Evolutionary conservation across 1,139 yeast species (phyloP).

Genomic region (Scheffersomyces segobiensis): DNA sequence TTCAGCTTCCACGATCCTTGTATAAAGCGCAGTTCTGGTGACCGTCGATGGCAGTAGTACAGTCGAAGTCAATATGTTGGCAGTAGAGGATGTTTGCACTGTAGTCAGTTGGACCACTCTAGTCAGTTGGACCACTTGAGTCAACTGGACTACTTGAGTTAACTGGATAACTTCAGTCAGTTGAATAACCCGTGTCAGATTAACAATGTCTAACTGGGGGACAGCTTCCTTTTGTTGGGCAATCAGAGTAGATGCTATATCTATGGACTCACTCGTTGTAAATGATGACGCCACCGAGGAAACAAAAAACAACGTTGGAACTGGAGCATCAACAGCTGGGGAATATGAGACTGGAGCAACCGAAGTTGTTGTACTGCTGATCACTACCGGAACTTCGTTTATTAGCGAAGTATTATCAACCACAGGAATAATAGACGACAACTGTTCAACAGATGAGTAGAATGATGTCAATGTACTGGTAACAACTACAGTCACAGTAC

Average conservation of each 20-base stretch:
- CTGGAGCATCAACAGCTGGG: too few relatives aligned
- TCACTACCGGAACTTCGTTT: neutral
- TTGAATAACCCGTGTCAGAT: neutral
- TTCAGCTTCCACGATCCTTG: neutral
- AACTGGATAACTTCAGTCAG: neutral
- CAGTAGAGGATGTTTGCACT: neutral
- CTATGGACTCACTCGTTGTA: neutral
- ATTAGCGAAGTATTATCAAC: neutral
- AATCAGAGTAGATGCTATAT: neutral
- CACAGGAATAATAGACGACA: neutral
- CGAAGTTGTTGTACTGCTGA: neutral
- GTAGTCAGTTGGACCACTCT: neutral
- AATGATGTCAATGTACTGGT: neutral
- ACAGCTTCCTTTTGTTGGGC: neutral
- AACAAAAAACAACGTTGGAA: neutral
- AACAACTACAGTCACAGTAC: neutral
- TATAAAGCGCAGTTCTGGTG: neutral
- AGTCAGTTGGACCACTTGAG: neutral
- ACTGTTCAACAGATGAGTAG: neutral
- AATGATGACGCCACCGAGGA: neutral
- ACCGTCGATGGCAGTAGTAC: neutral
- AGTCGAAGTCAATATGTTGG: neutral
- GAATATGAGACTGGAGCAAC: neutral
- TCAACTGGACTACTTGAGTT: neutral
- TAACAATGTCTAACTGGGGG: neutral